Base-by-base conservation (phyloP, 331 rosid species). In the Acacia pycnantha region DNA sequence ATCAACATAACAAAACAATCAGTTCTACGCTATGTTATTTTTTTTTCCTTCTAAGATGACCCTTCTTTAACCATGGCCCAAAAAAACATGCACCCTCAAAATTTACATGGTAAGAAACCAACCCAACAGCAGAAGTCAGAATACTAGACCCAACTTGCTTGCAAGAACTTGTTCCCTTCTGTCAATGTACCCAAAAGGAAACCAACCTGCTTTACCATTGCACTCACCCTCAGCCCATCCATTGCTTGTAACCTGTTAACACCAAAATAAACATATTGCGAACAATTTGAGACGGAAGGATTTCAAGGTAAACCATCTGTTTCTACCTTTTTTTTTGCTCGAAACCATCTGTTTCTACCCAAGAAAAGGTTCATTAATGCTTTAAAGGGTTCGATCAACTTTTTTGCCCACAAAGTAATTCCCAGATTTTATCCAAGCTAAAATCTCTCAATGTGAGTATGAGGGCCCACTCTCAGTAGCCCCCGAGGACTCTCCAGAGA, bases 201-300 rank as follows among this genome's bases (percentile, higher is more conserved):
- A 92, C 97, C 97, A 90, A 37, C 94, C 97, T 41, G 92, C 97
- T 85, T 35, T 90, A n/a, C 94, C 94, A 82, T 90, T 88, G 91
- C 92, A 89, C 86, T 92, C 97, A 13, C 97, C 97, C 89, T 92
- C 97, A 0, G 97, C 97, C 97, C 97, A 90, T 65, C 97, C 97
- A 24, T 84, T 84, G 88, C 86, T 89, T 7, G 91, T 58, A 37
- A 92, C 93, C 94, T 92, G 91, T 80, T 40, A 47, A 79, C 58
- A 66, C 10, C 62, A 66, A 77, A 86, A 44, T 58, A 67, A 22
- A 3, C 77, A 82, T 70, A 74, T 68, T 21, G 22, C 16, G 37
- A 82, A 58, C 77, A 35, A 26, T 69, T 65, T 31, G 70, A 8
- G n/a, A 73, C 7, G 31, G 51, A 77, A 65, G n/a, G 58, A 76